Conservation (phyloP, 768 basidiomycete species). For the Trametes gibbosa region DNA sequence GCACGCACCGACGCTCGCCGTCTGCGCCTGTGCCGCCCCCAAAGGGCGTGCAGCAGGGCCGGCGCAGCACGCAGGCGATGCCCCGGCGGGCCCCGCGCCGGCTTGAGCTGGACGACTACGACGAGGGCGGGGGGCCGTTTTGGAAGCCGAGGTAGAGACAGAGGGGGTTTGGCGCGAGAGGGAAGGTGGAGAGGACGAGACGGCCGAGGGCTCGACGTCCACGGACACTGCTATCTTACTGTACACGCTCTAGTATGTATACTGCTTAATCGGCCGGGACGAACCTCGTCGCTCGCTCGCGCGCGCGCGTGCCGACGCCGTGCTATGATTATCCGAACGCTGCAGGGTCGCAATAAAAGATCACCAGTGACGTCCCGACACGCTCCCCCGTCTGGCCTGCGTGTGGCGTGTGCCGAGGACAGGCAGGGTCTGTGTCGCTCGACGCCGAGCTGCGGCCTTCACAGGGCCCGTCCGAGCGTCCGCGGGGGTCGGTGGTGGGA, state of each 20-base stretch:
- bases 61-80: constrained; percentile 15
- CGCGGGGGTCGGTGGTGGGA: no score
- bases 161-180: neutral
- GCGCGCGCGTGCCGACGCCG: neutral
- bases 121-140: constrained; percentile 9
- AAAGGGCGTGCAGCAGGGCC: constrained; percentile 13
- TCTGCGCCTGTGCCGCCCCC: constrained; percentile 12
- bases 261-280: constrained; percentile 5
- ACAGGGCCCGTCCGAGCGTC: no score
- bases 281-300: no score
- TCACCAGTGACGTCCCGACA: neutral
- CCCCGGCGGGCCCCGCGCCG: constrained; percentile 20
- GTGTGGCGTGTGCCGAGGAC: no score
- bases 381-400: no score
- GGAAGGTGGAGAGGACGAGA: neutral
- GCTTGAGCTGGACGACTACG: constrained; percentile 11
- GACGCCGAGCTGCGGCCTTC: no score
- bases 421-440: no score
- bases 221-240: constrained; percentile 15
- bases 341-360: neutral
- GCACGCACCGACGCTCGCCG: constrained; percentile 4
- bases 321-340: neutral
- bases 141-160: constrained; percentile 16
- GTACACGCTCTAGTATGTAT: constrained; percentile 15
- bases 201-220: neutral